A percentile compares a stretch with the other conserved stretches of the same genome.
Conservation (phyloP, 306 rosid species). For the Cucurbita pepo region DNA sequence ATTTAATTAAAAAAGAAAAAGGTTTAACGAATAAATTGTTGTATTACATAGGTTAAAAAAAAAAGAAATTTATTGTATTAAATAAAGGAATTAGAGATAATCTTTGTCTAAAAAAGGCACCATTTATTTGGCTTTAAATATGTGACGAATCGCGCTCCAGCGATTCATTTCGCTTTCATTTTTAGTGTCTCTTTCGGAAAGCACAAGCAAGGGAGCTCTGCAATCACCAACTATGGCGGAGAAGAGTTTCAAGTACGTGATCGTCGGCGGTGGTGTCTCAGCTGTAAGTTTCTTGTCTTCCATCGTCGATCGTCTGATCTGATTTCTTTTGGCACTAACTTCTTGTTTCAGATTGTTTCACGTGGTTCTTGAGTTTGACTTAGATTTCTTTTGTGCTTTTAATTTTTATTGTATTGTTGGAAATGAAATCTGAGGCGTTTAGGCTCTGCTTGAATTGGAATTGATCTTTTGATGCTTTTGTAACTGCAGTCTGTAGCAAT, state of each 20-base stretch:
- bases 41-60: no score
- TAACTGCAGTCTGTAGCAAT: background rate
- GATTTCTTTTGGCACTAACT: background rate
- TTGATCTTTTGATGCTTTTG: background rate
- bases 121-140: background rate
- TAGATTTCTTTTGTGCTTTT: background rate
- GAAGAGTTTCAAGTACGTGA: slow-evolving; percentile 63
- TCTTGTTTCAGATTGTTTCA: background rate
- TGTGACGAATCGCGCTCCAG: background rate
- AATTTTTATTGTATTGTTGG: background rate
- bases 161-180: background rate
- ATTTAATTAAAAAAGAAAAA: no score
- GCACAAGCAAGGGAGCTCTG: background rate
- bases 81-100: background rate
- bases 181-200: background rate
- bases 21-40: no score
- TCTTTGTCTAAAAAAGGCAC: background rate
- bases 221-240: slow-evolving; percentile 37
- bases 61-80: background rate
- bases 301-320: background rate
- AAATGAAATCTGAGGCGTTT: background rate
- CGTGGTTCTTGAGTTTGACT: background rate
- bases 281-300: slow-evolving; percentile 47
- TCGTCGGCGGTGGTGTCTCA: slow-evolving; percentile 87
- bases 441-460: background rate